Evolutionary conservation across 2,329 filamentous ascomycete genomes (phyloP).

Genomic region (Epichloe brachyelytri): DNA sequence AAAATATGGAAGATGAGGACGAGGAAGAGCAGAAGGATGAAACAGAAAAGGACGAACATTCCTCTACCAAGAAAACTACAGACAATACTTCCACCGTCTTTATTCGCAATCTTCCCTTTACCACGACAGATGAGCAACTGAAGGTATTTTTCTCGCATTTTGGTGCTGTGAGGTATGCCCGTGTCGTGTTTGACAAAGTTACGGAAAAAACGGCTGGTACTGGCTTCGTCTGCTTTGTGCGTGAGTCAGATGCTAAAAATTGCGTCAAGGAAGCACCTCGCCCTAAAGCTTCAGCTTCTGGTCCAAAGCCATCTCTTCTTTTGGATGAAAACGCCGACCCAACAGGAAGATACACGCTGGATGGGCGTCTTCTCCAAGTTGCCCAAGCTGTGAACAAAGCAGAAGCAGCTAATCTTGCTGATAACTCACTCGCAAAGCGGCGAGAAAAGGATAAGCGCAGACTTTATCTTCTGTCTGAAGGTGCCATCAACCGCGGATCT

Average conservation of each 20-base stretch:
- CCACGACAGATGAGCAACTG: constrained; percentile 67
- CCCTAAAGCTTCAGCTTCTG: constrained; percentile 29
- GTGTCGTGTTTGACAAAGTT: constrained; percentile 75
- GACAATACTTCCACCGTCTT: constrained; percentile 74
- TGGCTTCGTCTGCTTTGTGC: constrained; percentile 88
- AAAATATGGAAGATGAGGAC: constrained; percentile 45
- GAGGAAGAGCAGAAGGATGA: constrained; percentile 34
- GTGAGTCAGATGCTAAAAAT: constrained; percentile 56
- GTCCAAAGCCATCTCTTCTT: constrained; percentile 65
- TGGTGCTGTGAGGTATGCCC: constrained; percentile 77
- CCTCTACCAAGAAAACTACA: constrained; percentile 24
- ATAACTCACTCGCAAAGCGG: constrained; percentile 48
- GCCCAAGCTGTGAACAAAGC: constrained; percentile 73
- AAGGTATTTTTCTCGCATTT: constrained; percentile 81
- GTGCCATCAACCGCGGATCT: constrained; percentile 65
- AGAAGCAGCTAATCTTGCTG: constrained; percentile 64
- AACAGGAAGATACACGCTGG: constrained; percentile 75
- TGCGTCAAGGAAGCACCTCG: constrained; percentile 69
- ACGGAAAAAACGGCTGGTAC: constrained; percentile 85
- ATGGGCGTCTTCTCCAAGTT: constrained; percentile 76
- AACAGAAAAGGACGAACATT: constrained; percentile 20
- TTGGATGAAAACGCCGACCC: constrained; percentile 76
- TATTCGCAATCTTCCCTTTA: constrained; percentile 88
- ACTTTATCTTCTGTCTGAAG: constrained; percentile 79
- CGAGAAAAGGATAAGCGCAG: constrained; percentile 78